Conservation (phyloP, 352 stramenopile species). For the Aphanomyces stellatus region DNA sequence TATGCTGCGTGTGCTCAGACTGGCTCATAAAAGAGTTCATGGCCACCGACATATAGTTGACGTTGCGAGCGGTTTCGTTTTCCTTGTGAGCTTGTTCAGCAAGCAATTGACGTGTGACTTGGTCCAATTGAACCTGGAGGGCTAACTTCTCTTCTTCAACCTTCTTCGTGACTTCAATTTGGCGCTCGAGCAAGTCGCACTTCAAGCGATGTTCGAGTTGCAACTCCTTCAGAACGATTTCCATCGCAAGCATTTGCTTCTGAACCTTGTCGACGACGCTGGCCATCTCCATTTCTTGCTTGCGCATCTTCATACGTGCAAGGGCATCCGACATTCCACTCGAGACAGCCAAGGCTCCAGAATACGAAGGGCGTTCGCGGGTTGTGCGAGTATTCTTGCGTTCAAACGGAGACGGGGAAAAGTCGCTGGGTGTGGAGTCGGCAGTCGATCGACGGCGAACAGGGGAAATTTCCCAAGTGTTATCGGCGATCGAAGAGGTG, state of each 20-base stretch:
- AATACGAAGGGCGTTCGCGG: neutral
- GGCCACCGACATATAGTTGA: constrained; percentile 4
- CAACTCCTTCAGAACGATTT: constrained; percentile 6
- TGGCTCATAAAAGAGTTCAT: constrained; percentile 9
- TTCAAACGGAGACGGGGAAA: neutral
- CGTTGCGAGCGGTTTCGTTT: neutral
- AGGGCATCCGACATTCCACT: neutral
- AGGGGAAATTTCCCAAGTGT: neutral
- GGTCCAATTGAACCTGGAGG: neutral
- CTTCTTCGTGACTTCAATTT: neutral
- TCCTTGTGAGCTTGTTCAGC: neutral
- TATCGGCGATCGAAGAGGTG: neutral
- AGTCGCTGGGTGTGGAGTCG: neutral
- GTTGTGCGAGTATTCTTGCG: neutral
- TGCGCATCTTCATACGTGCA: constrained; percentile 14
- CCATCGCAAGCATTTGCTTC: constrained; percentile 3
- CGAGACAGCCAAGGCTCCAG: neutral
- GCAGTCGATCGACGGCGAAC: neutral
- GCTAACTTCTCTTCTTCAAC: neutral
- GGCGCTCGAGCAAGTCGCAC: constrained; percentile 1
- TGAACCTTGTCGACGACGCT: constrained; percentile 13
- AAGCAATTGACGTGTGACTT: neutral
- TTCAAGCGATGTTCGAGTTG: constrained; percentile 10
- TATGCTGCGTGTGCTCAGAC: constrained; percentile 4
- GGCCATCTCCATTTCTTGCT: constrained; percentile 16